Evolutionary conservation across 345 rosid species (phyloP), one percentile per base, ranked within the genome.

Genomic region (Carallia brachiata): DNA sequence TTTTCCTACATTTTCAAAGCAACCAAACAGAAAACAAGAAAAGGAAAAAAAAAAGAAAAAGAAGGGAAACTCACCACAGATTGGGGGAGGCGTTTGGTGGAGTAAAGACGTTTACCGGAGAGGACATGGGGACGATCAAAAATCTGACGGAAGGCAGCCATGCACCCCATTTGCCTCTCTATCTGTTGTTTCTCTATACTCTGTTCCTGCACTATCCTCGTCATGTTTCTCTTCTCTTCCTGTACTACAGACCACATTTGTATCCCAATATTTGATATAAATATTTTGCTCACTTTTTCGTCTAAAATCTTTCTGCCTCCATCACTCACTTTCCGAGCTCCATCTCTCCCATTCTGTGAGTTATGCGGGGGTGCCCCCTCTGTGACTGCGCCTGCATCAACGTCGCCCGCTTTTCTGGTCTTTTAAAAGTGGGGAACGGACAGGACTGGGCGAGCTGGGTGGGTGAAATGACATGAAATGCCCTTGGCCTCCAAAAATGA

Each of bases 121-220:
- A 92, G 79, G 67, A 85, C 61, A 66, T 88, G 88, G 61, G 86
- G 86, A 57, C 97, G 97, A 74, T 95, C 99, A 73, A 95, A 92
- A 79, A 95, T 92, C 80, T 95, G 93, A 75, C 92, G 82, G 85
- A 95, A 90, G 40, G 98, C 99, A 61, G 98, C 80, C 97, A 95
- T 90, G 91, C 99, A 95, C 0, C 99, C 99, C 66, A 88, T 84
- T 50, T 90, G 96, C 81, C 85, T 87, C 77, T 88, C 84, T 32
- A 86, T 77, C 64, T 86, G 87, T 70, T 84, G 50, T 44, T 44
- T 88, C 80, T 89, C 93, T 5, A 84, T 75, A 70, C 75, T 80
- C 75, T 76, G 83, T 23, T 87, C 88, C 52, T 74, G 87, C 52
- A 84, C 81, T 13, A 86, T 30, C 6, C 87, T 87, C 18, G 81